Conservation (phyloP, 768 basidiomycete species). For the Pleurotus cornucopiae region DNA sequence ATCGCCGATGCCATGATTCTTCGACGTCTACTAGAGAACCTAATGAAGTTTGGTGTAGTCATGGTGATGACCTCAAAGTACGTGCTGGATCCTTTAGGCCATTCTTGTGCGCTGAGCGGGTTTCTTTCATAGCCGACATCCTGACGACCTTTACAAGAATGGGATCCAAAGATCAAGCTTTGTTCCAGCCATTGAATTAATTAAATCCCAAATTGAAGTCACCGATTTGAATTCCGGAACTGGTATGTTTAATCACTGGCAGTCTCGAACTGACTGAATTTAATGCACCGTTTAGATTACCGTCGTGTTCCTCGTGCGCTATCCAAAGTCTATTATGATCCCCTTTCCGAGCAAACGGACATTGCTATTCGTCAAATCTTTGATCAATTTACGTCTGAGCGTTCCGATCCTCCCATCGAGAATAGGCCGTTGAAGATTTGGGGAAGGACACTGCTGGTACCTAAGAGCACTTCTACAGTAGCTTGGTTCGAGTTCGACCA, state of each 20-base stretch:
- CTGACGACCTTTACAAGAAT: slow-evolving; percentile 97
- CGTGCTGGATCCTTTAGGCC: slow-evolving; percentile 22
- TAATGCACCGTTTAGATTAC: slow-evolving; percentile 59
- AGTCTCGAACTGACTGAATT: slow-evolving; percentile 3
- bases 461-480: slow-evolving; percentile 73
- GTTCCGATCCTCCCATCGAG: slow-evolving; percentile 49
- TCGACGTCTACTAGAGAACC: slow-evolving; percentile 78
- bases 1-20: slow-evolving; percentile 99
- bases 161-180: slow-evolving; percentile 96
- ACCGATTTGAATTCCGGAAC: slow-evolving; percentile 95
- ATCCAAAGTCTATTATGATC: slow-evolving; percentile 91
- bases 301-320: slow-evolving; percentile 88
- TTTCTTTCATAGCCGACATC: slow-evolving; percentile 71
- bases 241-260: slow-evolving; percentile 41
- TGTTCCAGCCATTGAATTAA: slow-evolving; percentile 88
- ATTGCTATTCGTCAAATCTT: slow-evolving; percentile 85
- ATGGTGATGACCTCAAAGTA: slow-evolving; percentile 98
- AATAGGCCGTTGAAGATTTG: slow-evolving; percentile 78
- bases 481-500: slow-evolving; percentile 86
- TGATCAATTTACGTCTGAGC: slow-evolving; percentile 56
- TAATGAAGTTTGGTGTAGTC: slow-evolving; percentile 86
- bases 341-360: slow-evolving; percentile 60
- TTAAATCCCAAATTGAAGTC: slow-evolving; percentile 83
- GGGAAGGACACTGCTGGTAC: slow-evolving; percentile 80
- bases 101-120: slow-evolving; percentile 1